Evolutionary conservation across 2,329 filamentous ascomycete genomes (phyloP).

Genomic region (Paecilomyces dactylethromorphus): DNA sequence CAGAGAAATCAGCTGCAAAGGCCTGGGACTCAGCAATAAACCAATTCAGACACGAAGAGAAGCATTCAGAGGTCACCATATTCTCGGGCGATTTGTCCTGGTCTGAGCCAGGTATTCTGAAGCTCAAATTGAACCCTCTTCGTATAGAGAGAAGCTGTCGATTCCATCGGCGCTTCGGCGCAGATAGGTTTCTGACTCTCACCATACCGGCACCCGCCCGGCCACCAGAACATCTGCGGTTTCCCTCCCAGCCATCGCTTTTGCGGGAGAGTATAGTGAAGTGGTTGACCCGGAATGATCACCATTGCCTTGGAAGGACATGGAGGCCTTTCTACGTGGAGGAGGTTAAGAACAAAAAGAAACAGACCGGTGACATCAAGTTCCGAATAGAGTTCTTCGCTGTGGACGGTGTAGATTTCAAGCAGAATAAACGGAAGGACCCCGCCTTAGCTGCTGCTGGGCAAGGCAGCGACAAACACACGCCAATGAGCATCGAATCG

Average conservation of each 20-base stretch:
- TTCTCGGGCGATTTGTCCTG: constrained; percentile 36
- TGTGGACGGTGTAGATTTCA: constrained; percentile 36
- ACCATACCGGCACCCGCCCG: constrained; percentile 26
- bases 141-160: constrained; percentile 38
- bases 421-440: constrained; percentile 3
- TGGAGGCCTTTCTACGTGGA: constrained; percentile 42
- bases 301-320: constrained; percentile 34
- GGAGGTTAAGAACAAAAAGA: constrained; percentile 27
- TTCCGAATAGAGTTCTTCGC: constrained; percentile 39
- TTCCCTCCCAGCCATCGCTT: constrained; percentile 14
- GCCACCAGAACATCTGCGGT: constrained; percentile 19
- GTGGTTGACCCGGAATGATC: constrained; percentile 34
- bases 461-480: constrained; percentile 21
- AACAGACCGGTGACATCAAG: constrained; percentile 16
- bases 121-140: constrained; percentile 34
- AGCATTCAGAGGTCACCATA: constrained; percentile 31
- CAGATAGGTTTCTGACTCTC: constrained; percentile 40
- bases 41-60: constrained; percentile 22
- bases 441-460: constrained; percentile 13
- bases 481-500: constrained; percentile 29
- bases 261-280: constrained; percentile 27
- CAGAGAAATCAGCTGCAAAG: constrained; percentile 22
- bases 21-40: constrained; percentile 30
- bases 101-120: constrained; percentile 27
- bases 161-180: constrained; percentile 40